phyloP scores from a whole-genome alignment of 148 eudicot species.

The Amaranthus palmeri region DNA sequence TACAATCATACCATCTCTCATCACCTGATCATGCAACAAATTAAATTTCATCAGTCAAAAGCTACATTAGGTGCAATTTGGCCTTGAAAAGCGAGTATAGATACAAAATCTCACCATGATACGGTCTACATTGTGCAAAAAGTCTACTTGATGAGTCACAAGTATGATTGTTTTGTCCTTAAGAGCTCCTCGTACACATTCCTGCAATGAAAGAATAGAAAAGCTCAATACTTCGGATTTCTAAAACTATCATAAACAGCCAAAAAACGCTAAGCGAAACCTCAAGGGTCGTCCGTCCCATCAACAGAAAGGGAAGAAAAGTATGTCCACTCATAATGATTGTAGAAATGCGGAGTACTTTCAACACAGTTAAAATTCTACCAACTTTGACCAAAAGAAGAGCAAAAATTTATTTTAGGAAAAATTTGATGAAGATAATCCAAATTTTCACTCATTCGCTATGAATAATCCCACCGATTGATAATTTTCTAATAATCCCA shows the following conservation, averaged over 20 bases:
- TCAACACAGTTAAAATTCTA: too few species aligned
- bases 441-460: too few species aligned
- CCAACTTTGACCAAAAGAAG: too few species aligned
- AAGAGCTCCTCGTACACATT: slow-evolving; percentile 82
- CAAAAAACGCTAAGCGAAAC: too few species aligned
- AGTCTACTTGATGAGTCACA: slow-evolving; percentile 97
- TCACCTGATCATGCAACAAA: slow-evolving; percentile 45
- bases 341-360: too few species aligned
- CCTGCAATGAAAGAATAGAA: slow-evolving; percentile 41
- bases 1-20: slow-evolving; percentile 87
- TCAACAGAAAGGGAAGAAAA: too few species aligned
- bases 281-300: too few species aligned
- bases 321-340: too few species aligned
- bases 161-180: slow-evolving; percentile 76
- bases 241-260: background rate
- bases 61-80: background rate
- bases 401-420: too few species aligned
- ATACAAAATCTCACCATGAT: slow-evolving; percentile 49
- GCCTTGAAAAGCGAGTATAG: background rate
- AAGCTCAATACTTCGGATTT: background rate
- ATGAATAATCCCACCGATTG: too few species aligned
- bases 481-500: too few species aligned
- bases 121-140: slow-evolving; percentile 84
- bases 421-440: too few species aligned
- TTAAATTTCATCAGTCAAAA: background rate